Evolutionary conservation across 225 moss, liverwort and hornwort genomes (phyloP), one percentile per base, ranked within the genome.

Genomic region (Pseudoscleropodium purum): DNA sequence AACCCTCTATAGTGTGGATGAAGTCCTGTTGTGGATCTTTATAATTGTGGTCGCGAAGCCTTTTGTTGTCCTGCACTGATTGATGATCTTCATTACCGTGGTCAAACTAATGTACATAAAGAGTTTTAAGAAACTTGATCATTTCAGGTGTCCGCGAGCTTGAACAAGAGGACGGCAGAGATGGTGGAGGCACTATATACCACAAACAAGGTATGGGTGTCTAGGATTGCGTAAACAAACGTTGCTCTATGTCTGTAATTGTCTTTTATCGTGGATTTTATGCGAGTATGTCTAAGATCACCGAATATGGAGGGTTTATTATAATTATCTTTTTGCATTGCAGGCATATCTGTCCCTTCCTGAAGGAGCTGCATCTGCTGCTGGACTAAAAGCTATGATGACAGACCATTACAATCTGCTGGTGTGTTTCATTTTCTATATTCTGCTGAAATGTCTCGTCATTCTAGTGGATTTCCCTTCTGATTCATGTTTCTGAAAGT

Each of bases 321-420:
- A 16, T 67, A n/a, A 60, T 84, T 60, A 51, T 85, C 9, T 68
- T 90, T 81, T 69, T 43, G 72, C 85, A 81, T 61, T 92, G 74
- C 91, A 99, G 99, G 99, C 99, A 65, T 99, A 97, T 91, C 90
- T 99, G 82, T 99, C 99, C 70, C 94, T 99, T 41, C 96, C 97
- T 72, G 97, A 96, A 92, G 99, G 96, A 73, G 90, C 96, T 87
- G 96, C 97, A 82, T 97, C 99, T 83, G 95, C 97, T 67, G 93
- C 94, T 92, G 99, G 96, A 73, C 91, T 99, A 27, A 97, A 96
- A 89, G 99, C 99, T 63, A 99, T 99, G 99, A 97, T 99, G 99
- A 99, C 95, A 86, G 99, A 99, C 91, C 99, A 96, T 91, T 99
- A 97, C 90, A 97, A 96, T 84, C 90, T 99, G 77, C 88, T 99